phyloP scores from a whole-genome alignment of 2,329 filamentous ascomycete genomes.

The Trichoderma breve region DNA sequence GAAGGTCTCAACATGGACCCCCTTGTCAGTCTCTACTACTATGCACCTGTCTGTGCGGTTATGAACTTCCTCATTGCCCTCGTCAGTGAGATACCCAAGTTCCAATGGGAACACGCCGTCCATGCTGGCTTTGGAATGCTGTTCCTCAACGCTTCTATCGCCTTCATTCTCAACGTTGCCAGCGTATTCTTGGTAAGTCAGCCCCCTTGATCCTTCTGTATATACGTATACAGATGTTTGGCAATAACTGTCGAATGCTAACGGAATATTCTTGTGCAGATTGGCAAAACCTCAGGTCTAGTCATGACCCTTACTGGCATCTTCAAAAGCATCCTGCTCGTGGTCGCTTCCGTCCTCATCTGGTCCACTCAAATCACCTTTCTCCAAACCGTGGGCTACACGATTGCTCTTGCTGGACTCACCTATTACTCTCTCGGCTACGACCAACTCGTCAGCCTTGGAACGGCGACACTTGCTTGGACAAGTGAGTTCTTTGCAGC shows the following conservation, averaged over 20 bases:
- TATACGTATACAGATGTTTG: not conserved
- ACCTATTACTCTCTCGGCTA: constrained; percentile 48
- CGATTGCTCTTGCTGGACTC: constrained; percentile 59
- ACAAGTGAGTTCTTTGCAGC: constrained; percentile 19
- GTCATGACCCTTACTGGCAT: constrained; percentile 85
- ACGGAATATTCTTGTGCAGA: constrained; percentile 47
- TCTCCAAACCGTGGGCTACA: constrained; percentile 76
- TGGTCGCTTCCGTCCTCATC: constrained; percentile 71
- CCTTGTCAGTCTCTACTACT: constrained; percentile 85
- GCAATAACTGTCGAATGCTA: constrained; percentile 16
- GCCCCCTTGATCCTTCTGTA: not conserved
- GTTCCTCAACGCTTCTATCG: constrained; percentile 71
- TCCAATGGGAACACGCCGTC: constrained; percentile 65
- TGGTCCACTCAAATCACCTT: constrained; percentile 70
- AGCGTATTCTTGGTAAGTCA: constrained; percentile 77
- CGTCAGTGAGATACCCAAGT: constrained; percentile 63
- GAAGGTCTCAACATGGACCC: constrained; percentile 84
- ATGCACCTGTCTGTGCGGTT: constrained; percentile 76
- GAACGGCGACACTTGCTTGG: not conserved
- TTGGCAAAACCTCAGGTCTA: constrained; percentile 82
- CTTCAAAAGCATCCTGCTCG: constrained; percentile 83
- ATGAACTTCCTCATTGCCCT: constrained; percentile 74
- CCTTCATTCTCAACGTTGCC: constrained; percentile 77
- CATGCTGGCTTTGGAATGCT: constrained; percentile 64
- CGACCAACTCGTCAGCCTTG: constrained; percentile 33